Evolutionary conservation across 2,329 filamentous ascomycete species (phyloP), one percentile per base, ranked within the genome.

Genomic region (Cercospora berteroae): DNA sequence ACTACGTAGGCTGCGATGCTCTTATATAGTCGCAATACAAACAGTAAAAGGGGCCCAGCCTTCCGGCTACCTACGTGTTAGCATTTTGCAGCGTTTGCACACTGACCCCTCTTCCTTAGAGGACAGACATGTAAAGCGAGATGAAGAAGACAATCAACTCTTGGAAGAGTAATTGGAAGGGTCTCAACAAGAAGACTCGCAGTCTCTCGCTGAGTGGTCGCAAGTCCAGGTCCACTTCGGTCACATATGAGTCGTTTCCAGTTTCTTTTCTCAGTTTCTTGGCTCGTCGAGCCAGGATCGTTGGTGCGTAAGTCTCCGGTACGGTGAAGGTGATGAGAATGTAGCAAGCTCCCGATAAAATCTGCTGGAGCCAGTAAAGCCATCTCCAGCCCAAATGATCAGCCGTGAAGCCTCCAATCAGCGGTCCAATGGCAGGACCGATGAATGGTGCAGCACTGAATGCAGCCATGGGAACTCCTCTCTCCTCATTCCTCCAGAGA

Each of bases 61-160:
- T n/a, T n/a, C n/a, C n/a, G n/a, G n/a, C n/a, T n/a, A n/a, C n/a
- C n/a, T n/a, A n/a, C n/a, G n/a, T n/a, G n/a, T n/a, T n/a, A n/a
- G n/a, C n/a, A n/a, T n/a, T n/a, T n/a, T n/a, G n/a, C n/a, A n/a
- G n/a, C n/a, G n/a, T n/a, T n/a, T n/a, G n/a, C n/a, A n/a, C n/a
- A n/a, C n/a, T n/a, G n/a, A n/a, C n/a, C n/a, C n/a, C n/a, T n/a
- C n/a, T n/a, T 13, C 70, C 70, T 33, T 71, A 71, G 0, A 73
- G 61, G 23, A 74, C 72, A 1, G 64, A 69, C 72, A 75, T 96
- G 83, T 96, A 96, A 1, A 96, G 71, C 0, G 89, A 88, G 74
- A 96, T 90, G 74, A 95, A 87, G 72, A 96, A 87, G 59, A 96
- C 92, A 74, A 97, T 96, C 44, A 91, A 87, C 79, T 96, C 93